Base-by-base conservation (phyloP, 129 eudicot species). In the Sambucus nigra region DNA sequence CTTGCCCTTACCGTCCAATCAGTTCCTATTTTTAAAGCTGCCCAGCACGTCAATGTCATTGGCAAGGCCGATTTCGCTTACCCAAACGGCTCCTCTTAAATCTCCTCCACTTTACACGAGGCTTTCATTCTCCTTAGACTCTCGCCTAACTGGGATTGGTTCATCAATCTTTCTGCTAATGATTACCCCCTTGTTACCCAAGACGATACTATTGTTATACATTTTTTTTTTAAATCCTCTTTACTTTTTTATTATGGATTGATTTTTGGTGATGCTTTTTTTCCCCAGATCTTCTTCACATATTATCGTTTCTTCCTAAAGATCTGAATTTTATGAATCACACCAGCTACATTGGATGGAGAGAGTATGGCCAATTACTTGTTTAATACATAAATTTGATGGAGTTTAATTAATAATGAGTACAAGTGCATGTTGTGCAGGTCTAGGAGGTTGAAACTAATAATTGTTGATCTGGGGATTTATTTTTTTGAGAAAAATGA, bases 261-360 rank as follows among this genome's bases (percentile, higher is more conserved):
- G 13, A 35, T 35, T 35, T 35, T 35, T 25, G 56, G 25, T 54
- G 55, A 25, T 41, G 28, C 55, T 3, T 35, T 3, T 35, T 31
- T 54, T 67, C 48, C 69, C 11, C 80, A 91, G 98, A 91, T 82
- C 93, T 91, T 65, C 81, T 91, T 60, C 98, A 91, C 76, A 80
- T 91, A 25, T 69, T 91, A 53, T 81, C 98, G 15, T 91, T 80
- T 55, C 54, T 91, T 50, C 98, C 95, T 5, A 85, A 70, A 70
- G 95, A 82, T 74, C 69, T 91, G 31, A 91, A 91, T 77, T 91
- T 91, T 79, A 89, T 79, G 76, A 85, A 85, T 61, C 95, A 91
- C 52, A 76, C 95, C 59, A 79, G 98, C 88, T 91, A 91, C 70
- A 82, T 91, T 61, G 98, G 98, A 39, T 91, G 98, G 98, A 85